Evolutionary conservation across 805 yeast species (phyloP).

Genomic region (Ogataea kodamae): DNA sequence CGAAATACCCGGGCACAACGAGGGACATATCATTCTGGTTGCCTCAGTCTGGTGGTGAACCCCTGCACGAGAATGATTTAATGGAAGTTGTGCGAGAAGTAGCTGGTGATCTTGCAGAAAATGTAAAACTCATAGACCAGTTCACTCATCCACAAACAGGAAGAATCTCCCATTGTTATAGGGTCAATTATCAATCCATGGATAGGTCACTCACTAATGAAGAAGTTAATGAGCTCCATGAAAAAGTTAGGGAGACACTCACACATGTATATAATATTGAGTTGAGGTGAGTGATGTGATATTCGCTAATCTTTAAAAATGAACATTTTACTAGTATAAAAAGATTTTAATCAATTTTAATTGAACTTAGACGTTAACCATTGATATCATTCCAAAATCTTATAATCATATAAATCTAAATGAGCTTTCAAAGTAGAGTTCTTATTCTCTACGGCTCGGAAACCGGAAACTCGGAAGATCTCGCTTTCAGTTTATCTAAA

Average conservation of each 20-base stretch:
- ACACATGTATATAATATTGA: conserved; percentile 51
- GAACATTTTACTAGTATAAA: too few species aligned
- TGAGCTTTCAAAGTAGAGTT: conserved; percentile 31
- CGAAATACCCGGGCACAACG: conserved; percentile 81
- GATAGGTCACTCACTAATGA: conserved; percentile 84
- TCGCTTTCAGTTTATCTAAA: conserved; percentile 61
- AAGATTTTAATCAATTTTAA: too few species aligned
- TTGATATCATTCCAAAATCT: not conserved
- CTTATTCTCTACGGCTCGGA: conserved; percentile 85
- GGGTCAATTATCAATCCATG: conserved; percentile 93
- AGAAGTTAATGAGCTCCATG: conserved; percentile 76
- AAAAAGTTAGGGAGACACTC: conserved; percentile 57
- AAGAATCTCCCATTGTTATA: conserved; percentile 75
- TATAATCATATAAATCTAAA: conserved; percentile 10
- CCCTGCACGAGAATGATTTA: conserved; percentile 79
- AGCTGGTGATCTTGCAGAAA: conserved; percentile 88
- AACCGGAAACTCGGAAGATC: conserved; percentile 88
- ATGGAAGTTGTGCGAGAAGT: conserved; percentile 86
- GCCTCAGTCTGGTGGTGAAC: conserved; percentile 36
- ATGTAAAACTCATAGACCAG: conserved; percentile 74
- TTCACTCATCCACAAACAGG: conserved; percentile 83
- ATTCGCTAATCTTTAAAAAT: not conserved
- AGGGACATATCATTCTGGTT: conserved; percentile 95
- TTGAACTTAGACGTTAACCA: too few species aligned
- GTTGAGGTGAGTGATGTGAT: conserved; percentile 33